Evolutionary conservation across 768 basidiomycete genomes (phyloP).

Genomic region (Hericium alpestre): DNA sequence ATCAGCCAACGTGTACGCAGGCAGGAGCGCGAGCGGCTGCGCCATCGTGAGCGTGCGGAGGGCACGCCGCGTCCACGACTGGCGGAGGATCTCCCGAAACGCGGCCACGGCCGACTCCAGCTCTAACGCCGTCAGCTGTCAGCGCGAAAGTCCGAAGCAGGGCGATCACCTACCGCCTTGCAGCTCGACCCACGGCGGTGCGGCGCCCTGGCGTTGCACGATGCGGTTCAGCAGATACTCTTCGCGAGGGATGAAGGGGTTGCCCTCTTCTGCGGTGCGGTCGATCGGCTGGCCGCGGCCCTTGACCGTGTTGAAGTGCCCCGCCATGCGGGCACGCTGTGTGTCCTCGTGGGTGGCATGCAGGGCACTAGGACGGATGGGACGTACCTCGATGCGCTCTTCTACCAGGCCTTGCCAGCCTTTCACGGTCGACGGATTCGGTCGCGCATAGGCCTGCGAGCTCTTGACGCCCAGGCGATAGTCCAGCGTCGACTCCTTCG

Average conservation of each 20-base stretch:
- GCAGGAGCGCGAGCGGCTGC: constrained; percentile 30
- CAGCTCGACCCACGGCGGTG: constrained; percentile 80
- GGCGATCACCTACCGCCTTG: constrained; percentile 43
- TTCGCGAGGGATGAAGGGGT: constrained; percentile 61
- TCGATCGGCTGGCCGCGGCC: constrained; percentile 51
- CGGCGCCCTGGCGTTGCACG: constrained; percentile 69
- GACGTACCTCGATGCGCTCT: constrained; percentile 64
- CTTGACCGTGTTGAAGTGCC: constrained; percentile 61
- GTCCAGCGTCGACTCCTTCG: constrained; percentile 66
- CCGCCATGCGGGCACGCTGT: constrained; percentile 56
- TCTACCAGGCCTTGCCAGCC: constrained; percentile 72
- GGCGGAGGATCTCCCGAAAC: constrained; percentile 55
- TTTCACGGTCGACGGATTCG: constrained; percentile 53
- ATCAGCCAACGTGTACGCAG: constrained; percentile 23
- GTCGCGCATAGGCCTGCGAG: constrained; percentile 11
- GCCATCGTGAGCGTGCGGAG: constrained; percentile 46
- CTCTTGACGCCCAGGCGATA: constrained; percentile 54
- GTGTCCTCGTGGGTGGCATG: not conserved
- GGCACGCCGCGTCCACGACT: constrained; percentile 69
- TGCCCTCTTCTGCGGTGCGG: constrained; percentile 34
- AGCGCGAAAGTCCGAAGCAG: not conserved
- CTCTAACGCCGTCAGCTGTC: constrained; percentile 29
- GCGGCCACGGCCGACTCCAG: constrained; percentile 50
- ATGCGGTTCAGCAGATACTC: constrained; percentile 84
- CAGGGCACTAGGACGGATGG: not conserved